Base-by-base conservation (phyloP, 805 yeast species). In the Candida piceae region DNA sequence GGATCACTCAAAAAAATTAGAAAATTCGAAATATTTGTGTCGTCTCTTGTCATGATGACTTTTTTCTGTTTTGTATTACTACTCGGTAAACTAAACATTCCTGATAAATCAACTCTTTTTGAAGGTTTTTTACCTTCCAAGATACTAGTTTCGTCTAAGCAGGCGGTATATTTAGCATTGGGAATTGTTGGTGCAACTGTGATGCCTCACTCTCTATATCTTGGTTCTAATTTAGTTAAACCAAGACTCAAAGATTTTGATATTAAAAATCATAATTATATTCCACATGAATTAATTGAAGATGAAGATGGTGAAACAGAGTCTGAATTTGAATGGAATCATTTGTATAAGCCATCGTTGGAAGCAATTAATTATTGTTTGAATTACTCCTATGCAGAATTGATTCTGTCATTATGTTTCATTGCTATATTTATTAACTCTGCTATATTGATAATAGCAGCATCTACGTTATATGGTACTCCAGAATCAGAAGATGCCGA, bases 141-240 rank as follows among this genome's bases (percentile, higher is more conserved):
- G 9, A 60, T 55, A n/a, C 69, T 76, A 36, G 67, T 77, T 38
- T 60, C 66, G 19, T 78, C 78, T 48, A 76, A 72, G 52, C 70
- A 74, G 52, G 93, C 95, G 0, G 61, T 84, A 20, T 87, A 80
- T 52, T 63, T 86, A 16, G 76, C 90, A 17, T 67, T 89, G 47
- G 96, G 95, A 18, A 84, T 88, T 33, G 67, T 87, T 36, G 96
- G 96, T 17, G 96, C 96, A 9, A 88, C 96, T 0, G 96, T 88
- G 17, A 88, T 88, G 96, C 96, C 96, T 2, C 96, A 88, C 54
- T 80, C 89, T 1, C 64, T 88, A 34, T 86, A 83, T 50, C 64
- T 88, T 38, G 96, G 96, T 1, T 82, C 93, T 0, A 90, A 93
- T 5, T 65, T 88, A 34, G 96, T 87, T 6, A 94, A 87, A 57